A percentile compares a stretch with the other conserved stretches of the same genome.
Conservation (phyloP, 805 yeast genomes). For the Ogataea saltuana region DNA sequence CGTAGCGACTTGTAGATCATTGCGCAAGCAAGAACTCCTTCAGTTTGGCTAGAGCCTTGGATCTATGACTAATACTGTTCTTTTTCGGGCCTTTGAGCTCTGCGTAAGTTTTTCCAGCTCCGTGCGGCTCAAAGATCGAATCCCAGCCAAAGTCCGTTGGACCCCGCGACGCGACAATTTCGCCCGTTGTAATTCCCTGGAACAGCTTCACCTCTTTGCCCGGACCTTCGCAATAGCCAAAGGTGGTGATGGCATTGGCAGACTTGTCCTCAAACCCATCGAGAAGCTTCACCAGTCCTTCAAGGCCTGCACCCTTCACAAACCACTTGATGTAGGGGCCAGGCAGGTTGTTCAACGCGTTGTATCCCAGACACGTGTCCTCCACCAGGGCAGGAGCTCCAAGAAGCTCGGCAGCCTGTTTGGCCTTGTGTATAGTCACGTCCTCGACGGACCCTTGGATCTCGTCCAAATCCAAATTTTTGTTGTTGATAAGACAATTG, state of each 20-base stretch:
- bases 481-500: slow-evolving; percentile 53
- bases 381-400: slow-evolving; percentile 89
- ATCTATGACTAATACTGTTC: slow-evolving; percentile 85
- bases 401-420: slow-evolving; percentile 62
- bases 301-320: slow-evolving; percentile 68
- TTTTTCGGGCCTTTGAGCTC: slow-evolving; percentile 79
- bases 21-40: slow-evolving; percentile 42
- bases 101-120: slow-evolving; percentile 76
- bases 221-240: slow-evolving; percentile 86
- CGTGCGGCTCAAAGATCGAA: slow-evolving; percentile 82
- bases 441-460: slow-evolving; percentile 85
- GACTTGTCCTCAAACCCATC: slow-evolving; percentile 78
- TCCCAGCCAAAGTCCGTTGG: slow-evolving; percentile 93
- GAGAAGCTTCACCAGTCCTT: slow-evolving; percentile 75
- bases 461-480: slow-evolving; percentile 80
- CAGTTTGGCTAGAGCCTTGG: slow-evolving; percentile 74
- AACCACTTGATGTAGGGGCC: slow-evolving; percentile 96
- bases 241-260: slow-evolving; percentile 89
- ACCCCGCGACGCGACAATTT: slow-evolving; percentile 76
- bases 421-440: slow-evolving; percentile 79
- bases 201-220: slow-evolving; percentile 71
- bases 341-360: slow-evolving; percentile 78
- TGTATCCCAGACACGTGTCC: slow-evolving; percentile 87
- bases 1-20: neutral
- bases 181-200: slow-evolving; percentile 83